Evolutionary conservation across 768 basidiomycete species (phyloP).

Genomic region (Daedalea quercina): DNA sequence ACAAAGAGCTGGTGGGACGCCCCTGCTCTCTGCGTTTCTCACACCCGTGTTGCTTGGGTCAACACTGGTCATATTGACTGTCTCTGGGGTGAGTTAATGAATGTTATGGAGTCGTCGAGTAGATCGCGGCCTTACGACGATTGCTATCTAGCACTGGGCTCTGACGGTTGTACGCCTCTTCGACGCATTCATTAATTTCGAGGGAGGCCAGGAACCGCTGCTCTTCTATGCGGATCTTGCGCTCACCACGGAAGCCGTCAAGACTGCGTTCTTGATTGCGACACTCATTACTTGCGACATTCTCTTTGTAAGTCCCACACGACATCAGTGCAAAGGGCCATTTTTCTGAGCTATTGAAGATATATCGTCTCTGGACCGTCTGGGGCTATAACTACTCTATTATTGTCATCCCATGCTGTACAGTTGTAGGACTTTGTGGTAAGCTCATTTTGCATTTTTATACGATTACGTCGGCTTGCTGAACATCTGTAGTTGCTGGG

Average conservation of each 20-base stretch:
- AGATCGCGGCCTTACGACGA: not conserved
- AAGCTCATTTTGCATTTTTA: too few relatives aligned
- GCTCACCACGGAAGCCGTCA: not conserved
- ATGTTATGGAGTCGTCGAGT: not conserved
- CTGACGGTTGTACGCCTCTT: not conserved
- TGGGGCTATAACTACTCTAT: slow-evolving; percentile 1
- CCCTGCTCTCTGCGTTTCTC: not conserved
- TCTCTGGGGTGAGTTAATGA: not conserved
- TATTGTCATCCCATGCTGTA: not conserved
- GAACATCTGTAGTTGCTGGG: not conserved
- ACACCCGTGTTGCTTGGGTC: not conserved
- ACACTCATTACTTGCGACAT: not conserved
- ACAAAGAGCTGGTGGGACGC: not conserved
- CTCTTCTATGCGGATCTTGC: not conserved
- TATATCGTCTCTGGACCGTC: slow-evolving; percentile 1
- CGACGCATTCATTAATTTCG: not conserved
- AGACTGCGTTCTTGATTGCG: not conserved
- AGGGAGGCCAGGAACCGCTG: not conserved
- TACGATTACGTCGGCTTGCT: not conserved
- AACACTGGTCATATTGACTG: not conserved
- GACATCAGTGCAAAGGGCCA: not conserved
- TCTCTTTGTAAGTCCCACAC: not conserved
- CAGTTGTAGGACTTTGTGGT: not conserved
- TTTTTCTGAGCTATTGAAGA: not conserved
- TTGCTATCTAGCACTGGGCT: not conserved